phyloP scores from a whole-genome alignment of 2,329 filamentous ascomycete genomes.

The Colletotrichum shisoi region DNA sequence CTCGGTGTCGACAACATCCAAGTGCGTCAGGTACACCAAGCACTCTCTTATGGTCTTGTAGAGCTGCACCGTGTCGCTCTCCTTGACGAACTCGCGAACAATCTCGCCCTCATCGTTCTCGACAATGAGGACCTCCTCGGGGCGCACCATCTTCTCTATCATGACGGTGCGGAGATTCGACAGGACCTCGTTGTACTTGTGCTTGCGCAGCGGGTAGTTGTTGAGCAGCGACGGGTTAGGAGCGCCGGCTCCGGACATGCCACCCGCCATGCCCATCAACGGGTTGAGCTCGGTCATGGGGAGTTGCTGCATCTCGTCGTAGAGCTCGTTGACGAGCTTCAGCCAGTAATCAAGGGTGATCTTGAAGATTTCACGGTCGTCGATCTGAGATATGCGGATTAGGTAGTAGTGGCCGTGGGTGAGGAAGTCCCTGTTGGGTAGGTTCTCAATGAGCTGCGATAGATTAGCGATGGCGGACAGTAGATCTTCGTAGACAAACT shows the following conservation, averaged over 20 bases:
- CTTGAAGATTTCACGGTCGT: constrained; percentile 99
- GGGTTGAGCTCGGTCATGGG: constrained; percentile 94
- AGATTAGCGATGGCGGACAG: constrained; percentile 39
- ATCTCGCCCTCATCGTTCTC: constrained; percentile 99
- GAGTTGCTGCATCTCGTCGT: constrained; percentile 97
- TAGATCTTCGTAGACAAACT: constrained; percentile 40
- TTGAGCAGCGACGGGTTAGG: constrained; percentile 84
- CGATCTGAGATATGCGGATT: constrained; percentile 97
- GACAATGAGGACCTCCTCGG: constrained; percentile 98
- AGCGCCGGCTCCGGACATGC: constrained; percentile 79
- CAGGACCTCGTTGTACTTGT: constrained; percentile 95
- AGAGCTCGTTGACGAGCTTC: constrained; percentile 95
- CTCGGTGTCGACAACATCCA: constrained; percentile 97
- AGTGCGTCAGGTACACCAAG: constrained; percentile 93
- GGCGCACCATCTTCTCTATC: constrained; percentile 99
- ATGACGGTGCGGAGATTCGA: constrained; percentile 95
- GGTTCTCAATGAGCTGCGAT: constrained; percentile 83
- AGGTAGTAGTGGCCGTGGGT: constrained; percentile 97
- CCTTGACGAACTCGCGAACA: constrained; percentile 98
- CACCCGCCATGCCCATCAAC: constrained; percentile 78
- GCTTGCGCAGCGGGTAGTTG: constrained; percentile 93
- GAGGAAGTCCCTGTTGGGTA: constrained; percentile 93
- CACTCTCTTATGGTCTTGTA: constrained; percentile 99
- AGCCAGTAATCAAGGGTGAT: constrained; percentile 99
- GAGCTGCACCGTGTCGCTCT: constrained; percentile 97